Evolutionary conservation across 441 rosid species (phyloP), one percentile per base, ranked within the genome.

Genomic region (Monsonia emarginata): DNA sequence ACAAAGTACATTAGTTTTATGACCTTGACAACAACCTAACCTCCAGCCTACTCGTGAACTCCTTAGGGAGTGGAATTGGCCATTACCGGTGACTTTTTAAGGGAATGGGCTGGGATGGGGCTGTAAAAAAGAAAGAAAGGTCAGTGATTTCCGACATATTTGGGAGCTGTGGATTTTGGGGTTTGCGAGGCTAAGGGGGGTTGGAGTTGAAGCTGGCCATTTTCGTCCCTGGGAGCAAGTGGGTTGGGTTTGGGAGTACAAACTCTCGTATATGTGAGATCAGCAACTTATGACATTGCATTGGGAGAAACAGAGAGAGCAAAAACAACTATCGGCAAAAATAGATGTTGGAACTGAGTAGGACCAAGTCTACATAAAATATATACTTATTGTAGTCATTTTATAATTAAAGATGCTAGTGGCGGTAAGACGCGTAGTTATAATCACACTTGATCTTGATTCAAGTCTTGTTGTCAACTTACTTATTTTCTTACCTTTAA

Each of bases 91-190:
- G 88, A 81, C 69, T 79, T 85, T 75, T 76, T 82, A 52, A 81
- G 75, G 52, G 73, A 76, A 75, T 78, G 78, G 26, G 89, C 86
- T 1, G 97, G 96, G 70, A 91, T 88, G 0, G 96, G 95, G 38
- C 93, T 82, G 78, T 82, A 81, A 69, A 85, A 72, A 0, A 95
- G 86, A 76, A 89, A 84, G 81, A 84, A 86, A 48, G 97, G 89
- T 31, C 97, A 88, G 4, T 60, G 68, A 52, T 76, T 71, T 63
- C 69, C 58, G 68, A 78, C 31, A 72, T 63, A 64, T 48, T 78
- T 30, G 11, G 72, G 66, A 21, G 46, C 75, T 5, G 82, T 76
- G 34, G 88, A 75, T 46, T 79, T 66, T 0, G 79, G 69, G 67
- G 76, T 63, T 16, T 74, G 82, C 3, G 80, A 34, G 26, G n/a